Evolutionary conservation across 345 rosid species (phyloP), one percentile per base, ranked within the genome.

Genomic region (Triadica sebifera): DNA sequence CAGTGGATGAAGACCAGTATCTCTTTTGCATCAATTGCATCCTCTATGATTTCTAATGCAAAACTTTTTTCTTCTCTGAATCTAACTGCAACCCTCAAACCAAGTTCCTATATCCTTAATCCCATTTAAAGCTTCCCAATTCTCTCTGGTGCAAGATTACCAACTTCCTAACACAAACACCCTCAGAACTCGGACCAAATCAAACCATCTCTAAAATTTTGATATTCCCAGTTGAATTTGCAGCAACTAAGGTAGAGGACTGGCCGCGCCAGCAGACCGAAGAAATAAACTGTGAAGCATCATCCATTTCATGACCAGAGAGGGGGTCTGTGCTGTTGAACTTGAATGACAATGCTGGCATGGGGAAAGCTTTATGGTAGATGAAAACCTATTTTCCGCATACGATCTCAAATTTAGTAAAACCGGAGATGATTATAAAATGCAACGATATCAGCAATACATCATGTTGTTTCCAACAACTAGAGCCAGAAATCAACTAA

Each of bases 351-450:
- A 95, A 71, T 37, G 89, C 98, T 0, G 98, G 99, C 99, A 95
- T 93, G 4, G 99, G 96, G 78, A 95, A 93, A 62, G 99, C 96
- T 82, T 93, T 95, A 82, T 95, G 99, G 85, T 93, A 93, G 72
- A 95, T 81, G 70, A 85, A 89, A 63, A 93, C 99, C 99, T 95
- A 82, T 43, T 63, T n/a, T 53, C 69, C 76, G 58, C 69, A 4
- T 11, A 51, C 13, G 38, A 46, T 8, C 37, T 74, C 67, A 37
- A 10, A 69, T 22, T 53, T 68, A 63, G 69, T 41, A 57, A 29
- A 64, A 56, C 47, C 56, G 22, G n/a, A 11, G 1, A 17, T 20
- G 51, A 58, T 12, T 41, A 55, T 12, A 2, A 73, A 50, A 41
- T 19, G 34, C 34, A 29, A 29, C 34, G 1, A 29, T 29, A 2